Base-by-base conservation (phyloP, 768 basidiomycete genomes). In the Cyclocybe cylindracea region DNA sequence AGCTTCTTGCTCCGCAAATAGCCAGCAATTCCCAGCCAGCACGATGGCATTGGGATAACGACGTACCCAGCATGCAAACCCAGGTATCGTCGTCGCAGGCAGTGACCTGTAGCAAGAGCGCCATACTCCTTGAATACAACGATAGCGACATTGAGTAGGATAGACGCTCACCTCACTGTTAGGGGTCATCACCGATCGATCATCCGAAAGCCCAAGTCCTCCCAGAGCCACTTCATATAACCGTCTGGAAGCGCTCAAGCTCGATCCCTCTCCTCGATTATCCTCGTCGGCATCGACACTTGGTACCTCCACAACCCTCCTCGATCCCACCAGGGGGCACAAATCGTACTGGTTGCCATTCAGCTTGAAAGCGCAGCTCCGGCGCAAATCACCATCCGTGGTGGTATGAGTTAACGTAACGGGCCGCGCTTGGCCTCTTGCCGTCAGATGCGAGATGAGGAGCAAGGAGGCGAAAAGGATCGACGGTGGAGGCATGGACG, bases 51-150 rank as follows among this genome's bases (percentile, higher is more conserved):
- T n/a, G 4, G 10, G 19, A 35, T 36, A 47, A 14, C 16, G 31
- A 53, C 66, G n/a, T 38, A 68, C 70, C 60, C 43, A 58, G 58
- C 54, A 71, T 58, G 50, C 67, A 70, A 24, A 69, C 53, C 65
- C 65, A 65, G 34, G 66, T 66, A 14, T 57, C 59, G 32, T 59
- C 56, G 38, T 59, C 51, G 49, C 69, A 69, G 51, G 60, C 37
- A 10, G 50, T 49, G 44, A 44, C 31, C 44, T 58, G 32, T 46
- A 10, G 16, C 36, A 29, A 39, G 6, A 36, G n/a, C 39, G 16
- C 16, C 16, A 16, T 16, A 35, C 34, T 42, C 4, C 13, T 31
- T 32, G 18, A 43, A 24, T 5, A 24, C 2, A 24, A 24, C 24
- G 5, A 5, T 5, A 24, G 4, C 24, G 24, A 24, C 24, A 24